Evolutionary conservation across 2,329 filamentous ascomycete genomes (phyloP), one percentile per base, ranked within the genome.

Genomic region (Colletotrichum paranaense): DNA sequence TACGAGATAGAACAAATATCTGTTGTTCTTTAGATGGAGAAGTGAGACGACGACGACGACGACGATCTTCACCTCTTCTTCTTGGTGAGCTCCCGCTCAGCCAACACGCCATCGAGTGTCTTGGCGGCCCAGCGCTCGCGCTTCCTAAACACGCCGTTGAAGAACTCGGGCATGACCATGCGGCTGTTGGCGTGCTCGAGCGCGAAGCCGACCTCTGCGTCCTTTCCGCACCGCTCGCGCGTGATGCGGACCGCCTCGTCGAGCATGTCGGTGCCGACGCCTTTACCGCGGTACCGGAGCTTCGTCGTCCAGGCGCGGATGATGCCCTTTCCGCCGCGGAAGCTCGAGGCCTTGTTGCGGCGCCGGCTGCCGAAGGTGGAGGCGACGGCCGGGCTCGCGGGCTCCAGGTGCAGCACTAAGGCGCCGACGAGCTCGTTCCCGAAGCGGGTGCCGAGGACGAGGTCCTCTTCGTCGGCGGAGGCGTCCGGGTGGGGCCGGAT

Each of bases 251-350:
- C 91, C 1, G 93, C 94, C 77, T 94, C 92, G 76, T 92, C 89
- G 60, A 98, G 85, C 78, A 98, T 83, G 38, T 91, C 92, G 53
- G 85, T 87, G 3, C 95, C 95, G 28, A 97, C 86, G 0, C 95
- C 94, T 75, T 90, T 90, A 38, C 89, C 86, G 30, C 95, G 88
- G 81, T 94, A 95, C 76, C 87, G 86, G 63, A 91, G 83, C 79
- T 88, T 88, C 1, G 95, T 94, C 2, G 94, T 96, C 95, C 95
- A 98, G 1, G 93, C 95, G 32, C 93, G 90, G 70, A 98, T 92
- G 60, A 95, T 85, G 9, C 92, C 93, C 74, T 88, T 89, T 65
- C 92, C 92, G 46, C 91, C 90, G 76, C 85, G 85, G 76, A 86
- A 67, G 79, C 79, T 84, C 76, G 75, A 74, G 62, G 78, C 81